Evolutionary conservation across 2,329 filamentous ascomycete genomes (phyloP).

Genomic region (Fusarium agapanthi): DNA sequence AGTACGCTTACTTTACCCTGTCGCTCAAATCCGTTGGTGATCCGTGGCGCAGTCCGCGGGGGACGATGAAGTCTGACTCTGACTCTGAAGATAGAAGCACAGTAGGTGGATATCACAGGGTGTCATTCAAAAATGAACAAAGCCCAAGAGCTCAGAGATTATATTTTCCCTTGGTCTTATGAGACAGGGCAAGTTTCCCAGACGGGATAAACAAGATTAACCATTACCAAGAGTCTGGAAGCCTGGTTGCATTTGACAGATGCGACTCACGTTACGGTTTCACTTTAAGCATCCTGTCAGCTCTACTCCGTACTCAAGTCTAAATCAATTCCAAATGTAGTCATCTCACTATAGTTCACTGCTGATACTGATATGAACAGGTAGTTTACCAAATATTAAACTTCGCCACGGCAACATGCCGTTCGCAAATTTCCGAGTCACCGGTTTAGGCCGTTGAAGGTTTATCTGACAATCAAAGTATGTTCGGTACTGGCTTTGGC

Average conservation of each 20-base stretch:
- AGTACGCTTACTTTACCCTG: constrained; percentile 8
- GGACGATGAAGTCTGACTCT: background rate
- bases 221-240: constrained; percentile 6
- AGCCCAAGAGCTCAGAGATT: too few relatives aligned
- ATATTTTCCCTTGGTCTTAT: background rate
- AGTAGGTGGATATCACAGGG: constrained; percentile 31
- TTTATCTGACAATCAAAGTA: background rate
- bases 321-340: background rate
- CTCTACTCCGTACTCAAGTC: background rate
- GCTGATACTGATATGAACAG: background rate
- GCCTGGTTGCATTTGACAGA: constrained; percentile 1
- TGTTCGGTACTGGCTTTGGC: background rate
- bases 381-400: background rate
- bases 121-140: background rate
- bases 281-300: background rate
- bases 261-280: constrained; percentile 15
- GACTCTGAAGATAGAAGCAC: background rate
- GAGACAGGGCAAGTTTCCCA: constrained; percentile 9
- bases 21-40: constrained; percentile 20
- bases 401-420: background rate
- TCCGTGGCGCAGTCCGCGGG: constrained; percentile 35
- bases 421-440: constrained; percentile 6
- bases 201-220: constrained; percentile 17
- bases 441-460: background rate
- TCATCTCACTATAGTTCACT: background rate